Evolutionary conservation across 208 protist species (phyloP).

Genomic region (Leishmania arabica): DNA sequence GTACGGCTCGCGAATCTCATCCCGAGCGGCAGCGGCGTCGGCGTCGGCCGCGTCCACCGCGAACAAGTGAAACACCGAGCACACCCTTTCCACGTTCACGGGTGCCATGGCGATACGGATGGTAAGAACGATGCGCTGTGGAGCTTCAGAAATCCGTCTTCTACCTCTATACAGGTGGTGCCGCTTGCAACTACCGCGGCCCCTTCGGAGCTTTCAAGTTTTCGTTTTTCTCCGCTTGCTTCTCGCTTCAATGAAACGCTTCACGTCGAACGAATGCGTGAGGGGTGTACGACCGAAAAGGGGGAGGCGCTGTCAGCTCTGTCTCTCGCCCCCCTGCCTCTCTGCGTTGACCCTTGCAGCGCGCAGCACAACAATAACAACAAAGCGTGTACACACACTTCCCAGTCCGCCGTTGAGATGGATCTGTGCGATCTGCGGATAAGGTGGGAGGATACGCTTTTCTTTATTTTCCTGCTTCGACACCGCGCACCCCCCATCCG

Average conservation of each 20-base stretch:
- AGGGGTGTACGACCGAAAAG: neutral
- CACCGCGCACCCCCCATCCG: neutral
- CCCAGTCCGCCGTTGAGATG: neutral
- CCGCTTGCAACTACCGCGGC: neutral
- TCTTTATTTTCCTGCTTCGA: neutral
- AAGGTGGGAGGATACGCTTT: neutral
- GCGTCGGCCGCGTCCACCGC: conserved; percentile 7
- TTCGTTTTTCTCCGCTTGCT: neutral
- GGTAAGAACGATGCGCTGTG: too few relatives aligned
- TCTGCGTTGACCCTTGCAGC: neutral
- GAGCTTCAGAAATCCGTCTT: neutral
- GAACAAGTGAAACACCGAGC: conserved; percentile 29
- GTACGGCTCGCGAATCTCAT: conserved; percentile 33
- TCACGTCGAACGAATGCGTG: neutral
- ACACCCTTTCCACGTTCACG: conserved; percentile 28
- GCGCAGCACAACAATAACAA: neutral
- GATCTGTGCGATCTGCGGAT: neutral
- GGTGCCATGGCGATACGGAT: conserved; percentile 16
- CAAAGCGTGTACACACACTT: neutral
- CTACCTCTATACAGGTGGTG: neutral
- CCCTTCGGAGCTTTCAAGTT: neutral
- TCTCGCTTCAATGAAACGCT: neutral
- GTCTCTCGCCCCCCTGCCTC: neutral
- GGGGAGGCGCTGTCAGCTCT: neutral
- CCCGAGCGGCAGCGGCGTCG: neutral